These are phyloP conservation scores for Dactylellina cionopaga DNA, from an alignment of 2,329 filamentous ascomycete genomes.

Conservation along the genomic window DNA sequence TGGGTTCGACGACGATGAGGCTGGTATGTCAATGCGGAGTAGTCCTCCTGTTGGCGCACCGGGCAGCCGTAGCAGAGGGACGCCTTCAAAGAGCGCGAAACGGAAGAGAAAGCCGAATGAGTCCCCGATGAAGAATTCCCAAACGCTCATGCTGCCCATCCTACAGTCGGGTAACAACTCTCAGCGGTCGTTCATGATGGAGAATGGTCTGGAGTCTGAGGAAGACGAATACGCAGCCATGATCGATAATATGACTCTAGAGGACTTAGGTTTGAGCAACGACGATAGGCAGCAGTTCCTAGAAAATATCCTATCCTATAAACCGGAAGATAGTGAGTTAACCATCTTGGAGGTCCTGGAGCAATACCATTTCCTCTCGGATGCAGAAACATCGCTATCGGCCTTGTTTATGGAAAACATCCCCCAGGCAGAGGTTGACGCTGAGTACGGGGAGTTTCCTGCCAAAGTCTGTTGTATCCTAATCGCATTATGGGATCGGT, in stretches of 20 bases:
- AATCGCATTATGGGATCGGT: constrained; percentile 48
- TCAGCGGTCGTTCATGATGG: constrained; percentile 36
- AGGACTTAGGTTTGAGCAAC: constrained; percentile 33
- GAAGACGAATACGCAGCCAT: constrained; percentile 44
- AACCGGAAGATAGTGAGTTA: constrained; percentile 4
- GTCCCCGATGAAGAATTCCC: constrained; percentile 48
- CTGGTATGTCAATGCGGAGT: constrained; percentile 38
- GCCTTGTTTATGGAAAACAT: constrained; percentile 47
- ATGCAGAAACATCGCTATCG: constrained; percentile 29
- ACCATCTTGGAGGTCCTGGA: constrained; percentile 37
- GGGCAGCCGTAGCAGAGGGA: constrained; percentile 32
- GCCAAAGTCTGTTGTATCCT: constrained; percentile 37
- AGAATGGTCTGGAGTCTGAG: constrained; percentile 16
- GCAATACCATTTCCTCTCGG: constrained; percentile 30
- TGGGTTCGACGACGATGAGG: constrained; percentile 50
- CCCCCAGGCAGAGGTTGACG: constrained; percentile 22
- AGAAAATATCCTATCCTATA: constrained; percentile 19
- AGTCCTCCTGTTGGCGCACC: constrained; percentile 37
- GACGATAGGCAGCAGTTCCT: constrained; percentile 39
- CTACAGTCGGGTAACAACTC: constrained; percentile 31
- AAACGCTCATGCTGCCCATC: constrained; percentile 41
- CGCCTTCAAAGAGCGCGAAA: constrained; percentile 44
- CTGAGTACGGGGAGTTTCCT: constrained; percentile 37
- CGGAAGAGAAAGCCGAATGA: constrained; percentile 50
- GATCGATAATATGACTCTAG: constrained; percentile 39